Percentiles rank a stretch among this genome's conserved stretches.
Evolutionary conservation across 2,329 filamentous ascomycete genomes (phyloP).

Genomic region (Aspergillus ochraceoroseus): DNA sequence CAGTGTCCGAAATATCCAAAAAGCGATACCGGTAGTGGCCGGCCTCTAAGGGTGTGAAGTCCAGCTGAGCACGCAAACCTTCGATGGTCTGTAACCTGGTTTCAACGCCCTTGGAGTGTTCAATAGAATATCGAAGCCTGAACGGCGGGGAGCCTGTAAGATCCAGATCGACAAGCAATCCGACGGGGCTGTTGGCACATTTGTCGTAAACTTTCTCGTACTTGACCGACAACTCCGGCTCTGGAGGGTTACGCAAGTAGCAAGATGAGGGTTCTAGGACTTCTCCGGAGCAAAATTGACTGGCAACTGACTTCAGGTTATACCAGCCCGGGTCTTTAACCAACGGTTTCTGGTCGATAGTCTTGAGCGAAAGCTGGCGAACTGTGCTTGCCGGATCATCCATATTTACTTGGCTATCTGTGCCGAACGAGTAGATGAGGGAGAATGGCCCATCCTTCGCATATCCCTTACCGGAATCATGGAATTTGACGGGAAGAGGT

Average conservation of each 20-base stretch:
- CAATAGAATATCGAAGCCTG: constrained; percentile 69
- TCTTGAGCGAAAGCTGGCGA: constrained; percentile 54
- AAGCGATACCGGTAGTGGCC: constrained; percentile 87
- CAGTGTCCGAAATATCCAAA: constrained; percentile 69
- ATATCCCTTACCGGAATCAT: constrained; percentile 55
- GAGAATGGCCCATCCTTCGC: constrained; percentile 62
- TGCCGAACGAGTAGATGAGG: constrained; percentile 76
- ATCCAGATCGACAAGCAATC: constrained; percentile 81
- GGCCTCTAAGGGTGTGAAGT: constrained; percentile 73
- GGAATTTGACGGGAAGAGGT: constrained; percentile 66
- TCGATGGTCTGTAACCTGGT: constrained; percentile 55
- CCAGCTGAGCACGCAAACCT: constrained; percentile 76
- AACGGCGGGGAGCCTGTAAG: constrained; percentile 91
- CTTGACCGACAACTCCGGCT: constrained; percentile 70
- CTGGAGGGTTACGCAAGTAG: constrained; percentile 80
- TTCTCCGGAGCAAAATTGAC: constrained; percentile 77
- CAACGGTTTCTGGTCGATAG: constrained; percentile 57
- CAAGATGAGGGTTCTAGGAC: constrained; percentile 93
- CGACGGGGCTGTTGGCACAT: constrained; percentile 89
- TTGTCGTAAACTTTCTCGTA: constrained; percentile 86
- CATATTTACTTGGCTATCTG: constrained; percentile 67
- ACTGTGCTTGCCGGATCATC: constrained; percentile 55
- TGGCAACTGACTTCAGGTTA: constrained; percentile 72
- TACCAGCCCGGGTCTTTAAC: constrained; percentile 81
- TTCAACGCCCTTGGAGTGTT: constrained; percentile 54